Base-by-base conservation (phyloP, 306 rosid species). In the Dryas drummondii region DNA sequence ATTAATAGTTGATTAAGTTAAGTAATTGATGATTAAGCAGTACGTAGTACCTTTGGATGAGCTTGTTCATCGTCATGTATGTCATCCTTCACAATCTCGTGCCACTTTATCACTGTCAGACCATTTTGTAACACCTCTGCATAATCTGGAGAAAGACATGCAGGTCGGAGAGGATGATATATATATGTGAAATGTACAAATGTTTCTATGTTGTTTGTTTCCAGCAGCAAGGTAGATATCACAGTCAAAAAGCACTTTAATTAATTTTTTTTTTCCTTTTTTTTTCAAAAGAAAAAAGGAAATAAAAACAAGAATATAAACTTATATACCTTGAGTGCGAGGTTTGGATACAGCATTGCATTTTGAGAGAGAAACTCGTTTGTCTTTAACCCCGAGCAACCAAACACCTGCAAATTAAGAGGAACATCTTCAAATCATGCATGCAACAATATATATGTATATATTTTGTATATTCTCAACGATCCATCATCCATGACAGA, bases 311-410 rank as follows among this genome's bases (percentile, higher is more conserved):
- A 49, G 27, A 12, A 52, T 40, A 16, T 42, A 16, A 49, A 62
- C 22, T 47, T 16, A 19, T 17, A 81, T 72, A 89, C 97, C 97
- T 75, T 82, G 86, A 59, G 86, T 85, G 71, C 84, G 84, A 60
- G 96, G 81, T 70, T 88, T 90, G 49, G 88, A 92, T 71, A 88
- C 80, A 54, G 89, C 96, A 76, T 81, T 85, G 87, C 91, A 82
- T 81, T 91, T 81, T 7, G 61, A 66, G 41, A 6, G 81, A 70
- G 76, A 66, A 68, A 32, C 86, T 78, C 54, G 78, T 84, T 76
- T 88, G 86, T 84, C 85, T 50, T 79, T 85, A 42, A 66, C 86
- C 41, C 73, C 82, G 9, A 79, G 81, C 37, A 79, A 71, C 84
- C 81, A 78, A 10, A 15, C 79, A 80, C 93, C 96, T 92, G 65